Conservation (phyloP, 805 yeast species). For the Nakazawaea pomicola region DNA sequence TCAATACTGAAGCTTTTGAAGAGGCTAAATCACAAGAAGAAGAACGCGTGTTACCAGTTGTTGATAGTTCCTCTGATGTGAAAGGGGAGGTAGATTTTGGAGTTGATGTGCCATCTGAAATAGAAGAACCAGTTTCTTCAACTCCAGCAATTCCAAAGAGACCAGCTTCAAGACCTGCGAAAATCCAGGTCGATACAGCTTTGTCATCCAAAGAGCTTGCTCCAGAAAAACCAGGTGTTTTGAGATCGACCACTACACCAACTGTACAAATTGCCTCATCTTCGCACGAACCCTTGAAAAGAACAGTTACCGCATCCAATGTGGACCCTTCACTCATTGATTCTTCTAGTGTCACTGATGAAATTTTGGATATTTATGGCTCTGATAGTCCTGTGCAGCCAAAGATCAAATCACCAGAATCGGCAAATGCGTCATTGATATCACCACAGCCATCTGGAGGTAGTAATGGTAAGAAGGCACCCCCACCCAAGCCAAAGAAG, state of each 20-base stretch:
- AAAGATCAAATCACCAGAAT: constrained; percentile 9
- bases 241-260: too few species aligned
- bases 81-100: too few species aligned
- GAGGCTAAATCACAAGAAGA: background rate
- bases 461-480: constrained; percentile 15
- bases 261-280: too few species aligned
- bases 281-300: too few species aligned
- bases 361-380: constrained; percentile 18
- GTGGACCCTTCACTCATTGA: too few species aligned
- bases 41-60: background rate
- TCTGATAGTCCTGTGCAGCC: constrained; percentile 17
- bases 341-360: constrained; percentile 5
- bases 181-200: too few species aligned
- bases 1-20: background rate
- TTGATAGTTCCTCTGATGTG: too few species aligned
- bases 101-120: background rate
- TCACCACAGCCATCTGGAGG: constrained; percentile 5
- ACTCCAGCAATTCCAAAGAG: background rate
- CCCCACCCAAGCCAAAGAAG: constrained; percentile 74
- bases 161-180: background rate
- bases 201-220: too few species aligned
- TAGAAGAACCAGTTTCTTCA: background rate
- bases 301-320: too few species aligned
- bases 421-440: too few species aligned
- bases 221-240: too few species aligned